A percentile compares a stretch with the other conserved stretches of the same genome.
Evolutionary conservation across 495 filamentous ascomycete genomes (phyloP).

Genomic region (Achaetomiella virescens): DNA sequence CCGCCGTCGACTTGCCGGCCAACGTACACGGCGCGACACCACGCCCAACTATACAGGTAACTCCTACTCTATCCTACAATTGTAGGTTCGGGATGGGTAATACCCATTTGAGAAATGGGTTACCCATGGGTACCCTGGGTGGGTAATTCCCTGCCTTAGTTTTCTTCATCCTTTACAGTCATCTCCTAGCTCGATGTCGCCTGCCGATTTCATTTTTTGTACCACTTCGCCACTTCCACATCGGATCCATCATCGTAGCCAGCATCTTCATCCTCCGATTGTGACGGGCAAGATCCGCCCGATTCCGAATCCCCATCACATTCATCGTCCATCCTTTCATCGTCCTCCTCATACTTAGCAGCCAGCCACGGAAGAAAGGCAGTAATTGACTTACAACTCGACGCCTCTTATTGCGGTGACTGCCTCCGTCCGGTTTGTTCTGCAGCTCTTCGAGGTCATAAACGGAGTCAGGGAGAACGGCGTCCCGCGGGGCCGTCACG

Average conservation of each 20-base stretch:
- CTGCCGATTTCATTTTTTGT: neutral
- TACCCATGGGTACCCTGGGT: no score
- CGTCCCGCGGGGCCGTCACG: conserved; percentile 33
- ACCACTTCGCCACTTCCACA: conserved; percentile 1
- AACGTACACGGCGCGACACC: no score
- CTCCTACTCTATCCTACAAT: no score
- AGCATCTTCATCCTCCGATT: neutral
- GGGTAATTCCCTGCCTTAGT: no score
- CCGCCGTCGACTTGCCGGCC: no score
- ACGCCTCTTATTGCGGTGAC: conserved; percentile 2
- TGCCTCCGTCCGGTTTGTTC: conserved; percentile 15
- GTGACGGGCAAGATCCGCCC: no score
- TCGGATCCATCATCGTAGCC: conserved; percentile 14
- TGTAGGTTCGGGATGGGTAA: no score
- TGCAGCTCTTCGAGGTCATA: conserved; percentile 36
- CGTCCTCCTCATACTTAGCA: neutral
- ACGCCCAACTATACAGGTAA: no score
- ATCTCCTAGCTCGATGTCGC: no score
- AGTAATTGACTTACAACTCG: neutral
- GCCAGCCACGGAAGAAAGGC: no score
- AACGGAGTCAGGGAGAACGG: conserved; percentile 29
- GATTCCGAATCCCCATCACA: conserved; percentile 1
- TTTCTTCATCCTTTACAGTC: no score
- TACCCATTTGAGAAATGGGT: no score
- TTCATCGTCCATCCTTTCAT: neutral